Conservation (phyloP, 768 basidiomycete genomes). For the Butyriboletus loyo region DNA sequence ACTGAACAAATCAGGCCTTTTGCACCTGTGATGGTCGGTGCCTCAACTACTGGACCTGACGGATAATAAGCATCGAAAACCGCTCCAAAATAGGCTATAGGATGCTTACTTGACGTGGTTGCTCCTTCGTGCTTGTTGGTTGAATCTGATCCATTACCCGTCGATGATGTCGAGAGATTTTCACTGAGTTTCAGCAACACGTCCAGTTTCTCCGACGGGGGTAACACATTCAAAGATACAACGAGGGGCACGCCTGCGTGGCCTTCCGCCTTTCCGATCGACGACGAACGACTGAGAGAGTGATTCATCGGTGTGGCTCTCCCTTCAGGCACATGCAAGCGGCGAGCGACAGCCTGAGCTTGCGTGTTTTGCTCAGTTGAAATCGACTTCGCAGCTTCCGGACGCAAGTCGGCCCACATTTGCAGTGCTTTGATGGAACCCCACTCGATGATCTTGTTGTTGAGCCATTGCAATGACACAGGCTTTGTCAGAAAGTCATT, state of each 20-base stretch:
- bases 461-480: slow-evolving; percentile 91
- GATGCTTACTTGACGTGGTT: slow-evolving; percentile 24
- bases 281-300: slow-evolving; percentile 39
- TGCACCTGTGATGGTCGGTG: slow-evolving; percentile 18
- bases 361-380: slow-evolving; percentile 46
- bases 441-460: slow-evolving; percentile 99
- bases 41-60: slow-evolving; percentile 25
- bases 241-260: slow-evolving; percentile 17
- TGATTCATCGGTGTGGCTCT: slow-evolving; percentile 36
- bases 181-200: slow-evolving; percentile 23
- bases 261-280: slow-evolving; percentile 27
- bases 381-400: slow-evolving; percentile 51
- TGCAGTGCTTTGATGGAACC: slow-evolving; percentile 93
- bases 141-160: not conserved
- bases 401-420: slow-evolving; percentile 85
- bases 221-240: slow-evolving; percentile 14
- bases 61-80: slow-evolving; percentile 7
- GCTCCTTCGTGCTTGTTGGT: slow-evolving; percentile 21
- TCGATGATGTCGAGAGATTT: slow-evolving; percentile 16
- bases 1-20: not conserved
- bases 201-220: slow-evolving; percentile 23
- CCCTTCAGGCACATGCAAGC: slow-evolving; percentile 48
- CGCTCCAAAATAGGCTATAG: not conserved
- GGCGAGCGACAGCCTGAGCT: slow-evolving; percentile 45
- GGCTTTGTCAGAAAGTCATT: slow-evolving; percentile 99